A percentile compares a stretch with the other conserved stretches of the same genome.
Conservation (phyloP, 495 filamentous ascomycete species). For the Lophium mytilinum region DNA sequence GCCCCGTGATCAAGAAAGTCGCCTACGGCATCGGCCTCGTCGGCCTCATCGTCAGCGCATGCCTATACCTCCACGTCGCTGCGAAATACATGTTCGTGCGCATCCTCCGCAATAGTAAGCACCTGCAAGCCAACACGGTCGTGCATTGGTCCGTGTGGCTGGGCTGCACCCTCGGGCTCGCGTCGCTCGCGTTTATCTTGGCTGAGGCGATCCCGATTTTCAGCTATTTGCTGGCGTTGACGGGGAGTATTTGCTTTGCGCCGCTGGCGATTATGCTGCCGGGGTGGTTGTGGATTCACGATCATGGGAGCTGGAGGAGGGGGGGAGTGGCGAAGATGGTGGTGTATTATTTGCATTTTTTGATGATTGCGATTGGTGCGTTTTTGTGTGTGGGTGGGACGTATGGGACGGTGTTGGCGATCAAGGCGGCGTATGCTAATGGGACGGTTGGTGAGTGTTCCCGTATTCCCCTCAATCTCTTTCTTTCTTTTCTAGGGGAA, state of each 20-base stretch:
- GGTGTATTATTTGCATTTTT: conserved; percentile 25
- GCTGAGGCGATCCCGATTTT: conserved; percentile 33
- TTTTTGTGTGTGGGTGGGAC: conserved; percentile 44
- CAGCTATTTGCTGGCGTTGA: conserved; percentile 24
- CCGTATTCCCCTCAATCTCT: too few species aligned
- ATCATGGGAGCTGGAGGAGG: conserved; percentile 24
- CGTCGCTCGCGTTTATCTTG: conserved; percentile 27
- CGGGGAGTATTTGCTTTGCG: conserved; percentile 11
- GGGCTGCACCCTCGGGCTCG: conserved; percentile 17
- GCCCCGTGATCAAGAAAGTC: conserved; percentile 53
- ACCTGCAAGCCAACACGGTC: conserved; percentile 37
- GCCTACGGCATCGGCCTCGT: conserved; percentile 70
- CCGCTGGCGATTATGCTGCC: conserved; percentile 10
- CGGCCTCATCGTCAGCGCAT: conserved; percentile 48
- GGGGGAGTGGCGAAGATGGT: conserved; percentile 25
- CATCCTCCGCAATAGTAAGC: conserved; percentile 31
- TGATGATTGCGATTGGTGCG: conserved; percentile 33
- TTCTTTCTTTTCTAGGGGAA: too few species aligned
- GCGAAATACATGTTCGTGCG: conserved; percentile 29
- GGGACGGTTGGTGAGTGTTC: conserved; percentile 9
- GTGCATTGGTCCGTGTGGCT: conserved; percentile 25
- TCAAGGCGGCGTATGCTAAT: conserved; percentile 12
- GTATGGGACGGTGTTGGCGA: conserved; percentile 34
- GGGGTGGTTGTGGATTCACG: conserved; percentile 16
- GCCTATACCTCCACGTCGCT: conserved; percentile 54